A percentile compares a stretch with the other conserved stretches of the same genome.
phyloP scores from a whole-genome alignment of 2,329 filamentous ascomycete genomes.

The Scedosporium apiospermum region DNA sequence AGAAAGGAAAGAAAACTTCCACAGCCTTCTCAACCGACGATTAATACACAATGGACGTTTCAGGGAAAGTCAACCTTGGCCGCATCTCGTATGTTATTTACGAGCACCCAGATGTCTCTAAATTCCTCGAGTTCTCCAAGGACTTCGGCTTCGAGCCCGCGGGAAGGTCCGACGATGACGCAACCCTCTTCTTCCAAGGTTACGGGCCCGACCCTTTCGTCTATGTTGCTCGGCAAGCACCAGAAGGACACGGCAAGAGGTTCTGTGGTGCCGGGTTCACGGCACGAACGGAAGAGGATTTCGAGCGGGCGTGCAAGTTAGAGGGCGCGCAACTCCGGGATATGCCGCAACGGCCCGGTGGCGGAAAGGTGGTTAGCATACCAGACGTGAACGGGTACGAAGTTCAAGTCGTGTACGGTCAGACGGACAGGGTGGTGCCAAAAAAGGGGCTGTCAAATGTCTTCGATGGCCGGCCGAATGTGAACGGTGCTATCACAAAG shows the following conservation, averaged over 20 bases:
- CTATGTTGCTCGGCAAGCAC: constrained; percentile 29
- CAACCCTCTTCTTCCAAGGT: constrained; percentile 34
- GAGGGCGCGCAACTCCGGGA: not conserved
- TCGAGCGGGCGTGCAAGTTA: not conserved
- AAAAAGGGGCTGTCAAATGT: not conserved
- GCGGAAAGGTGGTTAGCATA: not conserved
- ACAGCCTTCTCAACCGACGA: not conserved
- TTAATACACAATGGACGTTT: constrained; percentile 8
- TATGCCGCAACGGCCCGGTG: not conserved
- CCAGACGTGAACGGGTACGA: not conserved
- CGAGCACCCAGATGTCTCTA: constrained; percentile 17
- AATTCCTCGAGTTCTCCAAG: constrained; percentile 14
- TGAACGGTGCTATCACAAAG: not conserved
- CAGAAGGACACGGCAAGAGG: constrained; percentile 10
- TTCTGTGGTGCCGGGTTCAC: not conserved
- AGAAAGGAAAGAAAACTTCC: not conserved
- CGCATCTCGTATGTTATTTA: constrained; percentile 11
- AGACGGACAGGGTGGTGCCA: not conserved
- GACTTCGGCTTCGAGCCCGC: constrained; percentile 17
- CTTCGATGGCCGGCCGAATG: not conserved
- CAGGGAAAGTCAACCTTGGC: constrained; percentile 13
- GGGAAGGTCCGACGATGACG: constrained; percentile 13
- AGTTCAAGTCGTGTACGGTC: not conserved
- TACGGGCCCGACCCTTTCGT: constrained; percentile 40
- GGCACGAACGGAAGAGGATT: not conserved